Evolutionary conservation across 495 filamentous ascomycete genomes (phyloP).

Genomic region (Hyaloscypha hepaticicola): DNA sequence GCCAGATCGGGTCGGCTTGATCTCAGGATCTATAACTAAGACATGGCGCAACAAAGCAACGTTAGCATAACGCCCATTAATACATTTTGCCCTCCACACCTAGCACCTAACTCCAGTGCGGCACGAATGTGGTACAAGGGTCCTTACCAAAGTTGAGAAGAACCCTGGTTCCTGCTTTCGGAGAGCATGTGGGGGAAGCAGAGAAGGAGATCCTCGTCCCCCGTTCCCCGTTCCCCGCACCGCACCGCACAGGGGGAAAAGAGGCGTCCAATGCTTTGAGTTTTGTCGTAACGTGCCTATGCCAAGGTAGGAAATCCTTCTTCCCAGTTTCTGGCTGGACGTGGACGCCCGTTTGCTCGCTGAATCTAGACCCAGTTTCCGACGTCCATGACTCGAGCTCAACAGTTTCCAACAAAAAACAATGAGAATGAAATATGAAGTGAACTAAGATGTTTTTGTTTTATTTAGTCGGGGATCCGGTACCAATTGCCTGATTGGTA

Average conservation of each 20-base stretch:
- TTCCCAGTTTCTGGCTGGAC: background rate
- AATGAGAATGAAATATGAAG: background rate
- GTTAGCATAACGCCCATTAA: background rate
- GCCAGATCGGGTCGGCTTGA: background rate
- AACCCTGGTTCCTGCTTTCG: background rate
- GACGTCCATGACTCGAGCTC: background rate
- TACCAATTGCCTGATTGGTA: background rate
- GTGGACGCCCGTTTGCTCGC: background rate
- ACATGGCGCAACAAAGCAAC: background rate
- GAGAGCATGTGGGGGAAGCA: background rate
- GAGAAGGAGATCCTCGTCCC: background rate
- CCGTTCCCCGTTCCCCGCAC: background rate
- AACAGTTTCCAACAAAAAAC: background rate
- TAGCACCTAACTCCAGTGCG: background rate
- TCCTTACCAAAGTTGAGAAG: background rate
- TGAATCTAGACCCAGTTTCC: background rate
- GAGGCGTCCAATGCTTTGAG: background rate
- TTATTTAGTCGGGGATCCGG: background rate
- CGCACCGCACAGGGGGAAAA: too few relatives aligned
- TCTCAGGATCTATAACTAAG: background rate
- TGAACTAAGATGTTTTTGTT: background rate
- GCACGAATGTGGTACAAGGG: background rate
- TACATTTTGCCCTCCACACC: background rate
- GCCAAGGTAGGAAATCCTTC: background rate
- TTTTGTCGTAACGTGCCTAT: too few relatives aligned